A percentile compares a stretch with the other conserved stretches of the same genome.
These are phyloP conservation scores for Eucalyptus dawsonii DNA, from an alignment of 345 rosid genomes.

Conservation along the genomic window DNA sequence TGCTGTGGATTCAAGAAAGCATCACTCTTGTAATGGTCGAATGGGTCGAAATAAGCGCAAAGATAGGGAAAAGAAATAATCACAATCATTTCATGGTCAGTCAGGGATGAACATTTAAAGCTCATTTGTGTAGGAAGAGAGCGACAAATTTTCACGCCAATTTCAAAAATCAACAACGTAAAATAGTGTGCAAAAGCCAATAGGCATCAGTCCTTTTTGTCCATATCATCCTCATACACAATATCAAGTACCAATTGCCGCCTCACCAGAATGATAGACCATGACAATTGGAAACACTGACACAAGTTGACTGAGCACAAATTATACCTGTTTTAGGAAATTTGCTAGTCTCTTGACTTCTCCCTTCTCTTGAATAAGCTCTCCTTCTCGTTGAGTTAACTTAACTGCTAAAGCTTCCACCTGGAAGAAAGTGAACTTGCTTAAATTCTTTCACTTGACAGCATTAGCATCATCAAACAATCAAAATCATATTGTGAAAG, in stretches of 20 bases:
- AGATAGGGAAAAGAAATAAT: not conserved
- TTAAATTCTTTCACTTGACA: not conserved
- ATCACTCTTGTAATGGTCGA: not conserved
- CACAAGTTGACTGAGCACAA: not conserved
- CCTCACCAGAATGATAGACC: not conserved
- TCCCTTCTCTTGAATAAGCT: slow-evolving; percentile 77
- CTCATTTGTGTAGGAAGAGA: not conserved
- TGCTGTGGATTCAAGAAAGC: not conserved
- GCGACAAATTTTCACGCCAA: not conserved
- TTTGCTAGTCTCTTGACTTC: slow-evolving; percentile 94
- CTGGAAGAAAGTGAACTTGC: slow-evolving; percentile 22
- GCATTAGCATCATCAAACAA: not conserved
- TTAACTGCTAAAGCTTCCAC: slow-evolving; percentile 97
- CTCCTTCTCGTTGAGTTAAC: slow-evolving; percentile 94
- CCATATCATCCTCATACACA: not conserved
- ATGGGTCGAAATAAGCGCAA: not conserved
- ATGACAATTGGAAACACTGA: not conserved
- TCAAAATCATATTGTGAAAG: not conserved
- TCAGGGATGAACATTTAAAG: not conserved
- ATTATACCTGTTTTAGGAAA: slow-evolving; percentile 77
- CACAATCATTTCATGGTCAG: not conserved
- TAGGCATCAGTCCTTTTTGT: not conserved
- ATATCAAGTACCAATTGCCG: not conserved
- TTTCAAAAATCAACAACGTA: not conserved
- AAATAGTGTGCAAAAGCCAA: not conserved